A percentile compares a stretch with the other conserved stretches of the same genome.
Conservation (phyloP, 495 filamentous ascomycete species). For the Penicillium odoratum region DNA sequence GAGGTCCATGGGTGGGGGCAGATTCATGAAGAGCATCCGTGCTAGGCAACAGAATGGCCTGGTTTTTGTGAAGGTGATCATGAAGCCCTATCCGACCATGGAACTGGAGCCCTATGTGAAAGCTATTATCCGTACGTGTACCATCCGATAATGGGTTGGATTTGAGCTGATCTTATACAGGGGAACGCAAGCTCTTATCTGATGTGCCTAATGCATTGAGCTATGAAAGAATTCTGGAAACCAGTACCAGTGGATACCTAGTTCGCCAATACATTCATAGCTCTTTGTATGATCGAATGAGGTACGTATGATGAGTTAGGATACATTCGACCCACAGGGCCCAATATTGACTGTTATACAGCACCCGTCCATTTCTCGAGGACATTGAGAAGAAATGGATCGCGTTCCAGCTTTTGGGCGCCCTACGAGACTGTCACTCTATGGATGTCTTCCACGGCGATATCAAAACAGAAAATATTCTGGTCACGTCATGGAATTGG, state of each 20-base stretch:
- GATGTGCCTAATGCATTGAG: constrained; percentile 89
- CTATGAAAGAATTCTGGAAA: constrained; percentile 89
- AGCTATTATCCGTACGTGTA: constrained; percentile 62
- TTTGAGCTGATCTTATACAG: constrained; percentile 45
- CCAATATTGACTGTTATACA: constrained; percentile 32
- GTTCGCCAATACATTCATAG: constrained; percentile 96
- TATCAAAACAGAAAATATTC: constrained; percentile 95
- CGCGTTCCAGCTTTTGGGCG: constrained; percentile 92
- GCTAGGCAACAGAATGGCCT: constrained; percentile 86
- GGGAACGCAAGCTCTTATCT: constrained; percentile 73
- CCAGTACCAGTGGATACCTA: constrained; percentile 84
- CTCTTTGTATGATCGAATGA: constrained; percentile 95
- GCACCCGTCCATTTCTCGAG: constrained; percentile 95
- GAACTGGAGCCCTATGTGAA: constrained; percentile 74
- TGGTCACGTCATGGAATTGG: constrained; percentile 99
- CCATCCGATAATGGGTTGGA: constrained; percentile 2
- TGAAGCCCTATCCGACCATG: constrained; percentile 82
- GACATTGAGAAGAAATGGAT: constrained; percentile 99
- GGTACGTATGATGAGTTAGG: constrained; percentile 40
- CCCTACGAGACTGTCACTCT: constrained; percentile 86
- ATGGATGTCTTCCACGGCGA: constrained; percentile 94
- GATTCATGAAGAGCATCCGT: constrained; percentile 96
- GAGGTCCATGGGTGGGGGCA: constrained; percentile 86
- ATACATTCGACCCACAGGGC: neutral
- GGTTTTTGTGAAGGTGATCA: constrained; percentile 88